Conservation (phyloP, 2,329 filamentous ascomycete genomes). For the Aspergillus versicolor region DNA sequence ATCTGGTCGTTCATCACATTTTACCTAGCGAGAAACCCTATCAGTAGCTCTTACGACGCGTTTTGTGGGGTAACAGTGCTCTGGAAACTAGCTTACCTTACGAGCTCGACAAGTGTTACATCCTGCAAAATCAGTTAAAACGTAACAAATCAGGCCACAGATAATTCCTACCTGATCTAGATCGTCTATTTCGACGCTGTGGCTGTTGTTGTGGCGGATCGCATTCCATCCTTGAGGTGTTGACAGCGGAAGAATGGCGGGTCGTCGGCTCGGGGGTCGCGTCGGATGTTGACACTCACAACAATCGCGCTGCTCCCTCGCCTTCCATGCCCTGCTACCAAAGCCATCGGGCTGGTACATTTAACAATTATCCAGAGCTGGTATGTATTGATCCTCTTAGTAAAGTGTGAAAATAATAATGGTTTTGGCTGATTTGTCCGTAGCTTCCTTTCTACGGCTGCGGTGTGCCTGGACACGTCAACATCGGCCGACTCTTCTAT, state of each 20-base stretch:
- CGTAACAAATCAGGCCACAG: not conserved
- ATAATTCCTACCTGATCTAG: conserved; percentile 1
- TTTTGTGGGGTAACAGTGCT: not conserved
- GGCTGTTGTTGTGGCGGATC: not conserved
- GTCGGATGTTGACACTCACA: not conserved
- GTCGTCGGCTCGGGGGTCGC: conserved; percentile 10
- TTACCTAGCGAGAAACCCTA: not conserved
- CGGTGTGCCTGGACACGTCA: not conserved
- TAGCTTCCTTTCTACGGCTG: not conserved
- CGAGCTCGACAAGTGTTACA: conserved; percentile 8
- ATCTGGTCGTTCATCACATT: conserved; percentile 8
- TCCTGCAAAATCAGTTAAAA: not conserved
- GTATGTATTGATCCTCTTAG: not conserved
- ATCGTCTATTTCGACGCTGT: not conserved
- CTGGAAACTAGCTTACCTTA: conserved; percentile 1
- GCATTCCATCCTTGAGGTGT: not conserved
- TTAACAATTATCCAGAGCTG: not conserved
- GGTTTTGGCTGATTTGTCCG: not conserved
- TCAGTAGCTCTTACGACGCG: not conserved
- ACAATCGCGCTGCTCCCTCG: not conserved
- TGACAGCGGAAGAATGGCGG: not conserved
- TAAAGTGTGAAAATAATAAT: not conserved
- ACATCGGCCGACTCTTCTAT: not conserved
- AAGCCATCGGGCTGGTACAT: not conserved
- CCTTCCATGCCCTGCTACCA: not conserved